Evolutionary conservation across 2,329 filamentous ascomycete species (phyloP), one percentile per base, ranked within the genome.

Genomic region (Phyllosticta capitalensis): DNA sequence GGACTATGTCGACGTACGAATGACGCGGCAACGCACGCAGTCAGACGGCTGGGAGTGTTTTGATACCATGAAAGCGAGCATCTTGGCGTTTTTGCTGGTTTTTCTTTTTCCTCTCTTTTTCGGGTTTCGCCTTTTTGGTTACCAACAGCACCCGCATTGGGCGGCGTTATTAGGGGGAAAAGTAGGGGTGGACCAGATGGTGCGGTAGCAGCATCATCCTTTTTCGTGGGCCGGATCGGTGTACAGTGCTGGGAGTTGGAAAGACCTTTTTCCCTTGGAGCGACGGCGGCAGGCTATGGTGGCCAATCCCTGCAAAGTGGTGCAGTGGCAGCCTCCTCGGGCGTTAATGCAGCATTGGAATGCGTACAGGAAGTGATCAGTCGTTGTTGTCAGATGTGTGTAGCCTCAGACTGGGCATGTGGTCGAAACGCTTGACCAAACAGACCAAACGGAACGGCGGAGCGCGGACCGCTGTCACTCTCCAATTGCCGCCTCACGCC

Each of bases 1-100:
- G 38, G 38, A 45, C 38, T 45, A n/a, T 1, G 38, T 45, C 38
- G 17, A 5, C 1, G 38, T 45, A n/a, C 7, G 38, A 45, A n/a
- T 45, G 38, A 45, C 38, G 38, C 17, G 38, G 38, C n/a, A 26
- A 26, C 24, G 24, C 24, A 26, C 24, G 24, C 24, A 26, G 24
- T 26, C 24, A 26, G 12, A 45, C 38, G 38, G 38, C 38, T 45
- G 38, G 38, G 24, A 45, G 38, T 45, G 38, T 54, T 50, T 24
- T 59, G 56, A 33, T 54, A 50, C 54, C 24, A 20, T 24, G 33
- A 22, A 50, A 59, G 56, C 56, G 56, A 59, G 52, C 56, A 59
- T 54, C 24, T 30, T 20, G 56, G 56, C 56, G 56, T 59, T 59
- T 48, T 7, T 53, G 30, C 26, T 22, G 21, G 28, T 52, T 33